phyloP scores from a whole-genome alignment of 169 alveolate species.

The Cryptosporidium bovis region DNA sequence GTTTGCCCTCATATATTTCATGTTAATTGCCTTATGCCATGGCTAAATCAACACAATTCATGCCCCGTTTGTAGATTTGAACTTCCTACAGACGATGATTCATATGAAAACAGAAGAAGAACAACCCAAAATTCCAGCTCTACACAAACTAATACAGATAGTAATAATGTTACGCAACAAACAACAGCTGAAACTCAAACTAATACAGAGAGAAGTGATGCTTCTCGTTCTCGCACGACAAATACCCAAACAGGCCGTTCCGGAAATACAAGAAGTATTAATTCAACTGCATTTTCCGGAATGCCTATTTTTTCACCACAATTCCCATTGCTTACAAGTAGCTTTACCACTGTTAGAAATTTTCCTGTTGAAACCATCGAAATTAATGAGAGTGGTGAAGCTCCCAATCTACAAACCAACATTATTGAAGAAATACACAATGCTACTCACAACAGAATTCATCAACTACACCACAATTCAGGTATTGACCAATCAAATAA shows the following conservation, averaged over 20 bases:
- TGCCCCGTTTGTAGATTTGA: conserved; percentile 97
- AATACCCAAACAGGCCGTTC: neutral
- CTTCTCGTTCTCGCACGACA: neutral
- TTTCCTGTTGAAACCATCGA: conserved; percentile 1
- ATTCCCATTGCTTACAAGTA: conserved; percentile 39
- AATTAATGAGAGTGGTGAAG: neutral
- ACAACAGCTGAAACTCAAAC: neutral
- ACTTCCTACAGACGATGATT: conserved; percentile 93
- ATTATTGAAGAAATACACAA: conserved; percentile 38
- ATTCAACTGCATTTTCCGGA: conserved; percentile 13
- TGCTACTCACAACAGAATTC: conserved; percentile 52
- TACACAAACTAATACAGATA: neutral
- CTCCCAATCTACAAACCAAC: neutral
- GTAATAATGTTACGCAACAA: neutral
- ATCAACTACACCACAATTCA: conserved; percentile 41
- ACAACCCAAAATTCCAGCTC: conserved; percentile 2
- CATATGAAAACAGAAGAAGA: conserved; percentile 86
- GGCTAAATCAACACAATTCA: conserved; percentile 93
- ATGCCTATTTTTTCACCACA: conserved; percentile 37
- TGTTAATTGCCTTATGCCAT: conserved; percentile 93
- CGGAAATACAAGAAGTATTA: neutral
- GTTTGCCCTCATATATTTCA: conserved; percentile 93
- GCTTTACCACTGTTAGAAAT: conserved; percentile 30
- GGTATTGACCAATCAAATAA: conserved; percentile 16
- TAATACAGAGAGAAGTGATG: no score